A percentile compares a stretch with the other conserved stretches of the same genome.
These are phyloP conservation scores for Kodamaea alishanica DNA, from an alignment of 1,139 yeast species.

Conservation along the genomic window DNA sequence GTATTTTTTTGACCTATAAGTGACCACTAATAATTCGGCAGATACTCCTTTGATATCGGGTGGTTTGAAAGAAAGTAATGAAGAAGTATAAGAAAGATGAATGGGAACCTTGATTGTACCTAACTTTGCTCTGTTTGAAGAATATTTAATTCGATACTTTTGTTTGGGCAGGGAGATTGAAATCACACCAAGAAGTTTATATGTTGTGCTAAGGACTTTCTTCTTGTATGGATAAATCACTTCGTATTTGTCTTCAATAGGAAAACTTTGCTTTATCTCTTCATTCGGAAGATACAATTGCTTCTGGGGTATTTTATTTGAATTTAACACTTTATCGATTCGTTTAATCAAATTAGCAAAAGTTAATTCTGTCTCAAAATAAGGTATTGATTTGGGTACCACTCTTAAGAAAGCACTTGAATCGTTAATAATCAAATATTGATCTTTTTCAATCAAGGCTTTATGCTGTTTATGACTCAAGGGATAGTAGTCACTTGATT, in stretches of 20 bases:
- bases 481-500: constrained; percentile 23
- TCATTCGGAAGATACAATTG: constrained; percentile 17
- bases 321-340: constrained; percentile 9
- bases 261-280: constrained; percentile 7
- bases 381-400: constrained; percentile 13
- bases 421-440: constrained; percentile 23
- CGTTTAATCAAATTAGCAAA: constrained; percentile 16
- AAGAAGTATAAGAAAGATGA: constrained; percentile 9
- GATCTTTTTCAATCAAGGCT: constrained; percentile 16
- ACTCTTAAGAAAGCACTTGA: constrained; percentile 22
- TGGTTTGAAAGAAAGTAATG: constrained; percentile 11
- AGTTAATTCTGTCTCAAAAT: constrained; percentile 12
- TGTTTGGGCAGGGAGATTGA: constrained; percentile 15
- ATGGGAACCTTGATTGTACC: constrained; percentile 12
- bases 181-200: constrained; percentile 22
- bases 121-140: constrained; percentile 7
- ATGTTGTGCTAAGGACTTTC: constrained; percentile 19
- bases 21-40: constrained; percentile 19
- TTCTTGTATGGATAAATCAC: constrained; percentile 19
- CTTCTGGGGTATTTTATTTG: too few relatives aligned
- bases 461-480: constrained; percentile 10
- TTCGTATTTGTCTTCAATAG: constrained; percentile 7
- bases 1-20: constrained; percentile 21
- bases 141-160: constrained; percentile 15
- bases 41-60: constrained; percentile 20